phyloP scores from a whole-genome alignment of 2,329 filamentous ascomycete species.

The Alternaria brassicae region DNA sequence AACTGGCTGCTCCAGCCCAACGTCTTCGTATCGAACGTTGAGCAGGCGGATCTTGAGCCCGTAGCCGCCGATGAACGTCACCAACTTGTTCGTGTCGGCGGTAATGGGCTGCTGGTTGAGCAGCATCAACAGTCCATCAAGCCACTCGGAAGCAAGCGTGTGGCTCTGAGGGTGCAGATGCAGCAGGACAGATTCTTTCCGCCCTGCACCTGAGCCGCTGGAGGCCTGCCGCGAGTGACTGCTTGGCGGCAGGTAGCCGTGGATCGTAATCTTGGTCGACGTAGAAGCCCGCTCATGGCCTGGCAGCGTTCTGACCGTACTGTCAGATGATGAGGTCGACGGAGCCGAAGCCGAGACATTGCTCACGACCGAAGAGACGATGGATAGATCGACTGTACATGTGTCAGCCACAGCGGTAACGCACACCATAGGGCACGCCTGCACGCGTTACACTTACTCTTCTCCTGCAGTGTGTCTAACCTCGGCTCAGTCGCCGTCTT shows the following conservation, averaged over 20 bases:
- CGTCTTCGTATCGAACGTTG: conserved; percentile 88
- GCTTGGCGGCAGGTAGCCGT: conserved; percentile 66
- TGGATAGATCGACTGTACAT: conserved; percentile 74
- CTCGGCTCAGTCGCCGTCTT: conserved; percentile 70
- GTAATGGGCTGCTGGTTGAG: conserved; percentile 95
- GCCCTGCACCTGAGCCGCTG: conserved; percentile 40
- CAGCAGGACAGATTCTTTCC: conserved; percentile 75
- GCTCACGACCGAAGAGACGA: conserved; percentile 90
- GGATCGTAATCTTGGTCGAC: conserved; percentile 89
- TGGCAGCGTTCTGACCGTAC: conserved; percentile 54
- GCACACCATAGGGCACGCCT: conserved; percentile 17
- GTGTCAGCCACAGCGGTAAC: conserved; percentile 40
- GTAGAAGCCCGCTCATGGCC: conserved; percentile 43
- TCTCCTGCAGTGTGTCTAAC: conserved; percentile 76
- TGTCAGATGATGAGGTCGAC: conserved; percentile 58
- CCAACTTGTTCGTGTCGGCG: conserved; percentile 90
- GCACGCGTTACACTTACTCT: conserved; percentile 58
- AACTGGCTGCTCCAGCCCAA: conserved; percentile 70
- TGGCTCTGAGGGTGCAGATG: conserved; percentile 83
- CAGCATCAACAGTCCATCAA: conserved; percentile 93
- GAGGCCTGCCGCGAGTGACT: conserved; percentile 39
- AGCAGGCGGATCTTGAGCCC: conserved; percentile 90
- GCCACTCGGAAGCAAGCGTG: conserved; percentile 90
- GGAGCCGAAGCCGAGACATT: conserved; percentile 76
- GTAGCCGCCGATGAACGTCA: conserved; percentile 85